Base-by-base conservation (phyloP, 768 basidiomycete genomes). In the Lactarius evosmus region DNA sequence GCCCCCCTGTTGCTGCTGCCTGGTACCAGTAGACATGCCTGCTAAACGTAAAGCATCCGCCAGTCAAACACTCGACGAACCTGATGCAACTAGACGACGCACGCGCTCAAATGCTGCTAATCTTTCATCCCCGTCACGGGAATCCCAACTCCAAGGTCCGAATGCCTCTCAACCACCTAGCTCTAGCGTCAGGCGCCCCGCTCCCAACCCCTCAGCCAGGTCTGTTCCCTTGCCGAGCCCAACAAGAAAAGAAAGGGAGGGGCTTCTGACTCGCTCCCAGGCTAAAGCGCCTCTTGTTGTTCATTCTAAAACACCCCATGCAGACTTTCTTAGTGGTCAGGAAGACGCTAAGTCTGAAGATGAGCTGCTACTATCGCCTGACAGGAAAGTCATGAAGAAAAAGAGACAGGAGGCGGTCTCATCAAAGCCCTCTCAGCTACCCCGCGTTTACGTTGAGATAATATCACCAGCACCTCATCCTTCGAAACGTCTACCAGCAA, bases 21-120 rank as follows among this genome's bases (percentile, higher is more conserved):
- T n/a, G n/a, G n/a, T n/a, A 25, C 29, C 19, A 40, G 17, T 25
- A 51, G 44, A 36, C 4, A 76, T 76, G 75, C 72, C 75, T 36
- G 66, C 70, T 17, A 76, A 76, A 67, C 73, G 75, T 27, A 76
- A 75, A 61, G 73, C 69, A 0, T 46, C 68, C 1, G 3, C 62
- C 19, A 40, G 56, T 11, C 46, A 61, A 22, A 12, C 55, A 4
- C 38, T 55, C 22, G 66, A 66, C 17, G 70, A 72, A 19, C 68
- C 64, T 12, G 58, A 67, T 0, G 30, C 64, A 9, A 66, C 65
- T 0, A 70, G 66, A n/a, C 67, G 70, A 17, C 62, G 58, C 40
- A 69, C 67, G 32, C 70, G 70, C 36, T 61, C 66, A 17, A 64
- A 63, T 32, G 54, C 62, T 17, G 27, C 58, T 8, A 54, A 25